Base-by-base conservation (phyloP, 2,329 filamentous ascomycete genomes). In the Helotiales sp. region DNA sequence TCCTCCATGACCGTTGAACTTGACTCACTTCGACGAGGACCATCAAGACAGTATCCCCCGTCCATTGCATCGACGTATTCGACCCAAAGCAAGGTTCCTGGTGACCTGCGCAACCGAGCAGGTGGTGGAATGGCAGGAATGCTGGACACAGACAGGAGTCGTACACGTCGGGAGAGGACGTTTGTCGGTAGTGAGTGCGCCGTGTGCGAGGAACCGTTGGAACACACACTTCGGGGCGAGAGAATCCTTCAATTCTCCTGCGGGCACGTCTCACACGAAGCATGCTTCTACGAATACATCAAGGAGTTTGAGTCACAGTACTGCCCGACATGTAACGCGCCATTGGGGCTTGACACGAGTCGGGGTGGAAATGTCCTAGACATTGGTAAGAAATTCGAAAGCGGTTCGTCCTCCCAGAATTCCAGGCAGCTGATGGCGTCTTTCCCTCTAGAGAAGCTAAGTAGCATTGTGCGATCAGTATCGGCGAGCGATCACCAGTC, bases 261-360 rank as follows among this genome's bases (percentile, higher is more conserved):
- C 75, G 85, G 88, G n/a, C 95, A 99, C 75, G 93, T 99, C 59
- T 92, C 93, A 10, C 95, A 99, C 72, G 95, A 98, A 74, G 95
- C 93, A 33, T 99, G 95, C 76, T 98, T 99, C 72, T 98, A 98
- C 76, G 95, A 99, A 75, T 97, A 96, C 72, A 96, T 99, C 68
- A 90, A 91, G 69, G 93, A 97, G 70, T 90, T 93, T 58, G 93
- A 98, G 66, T 90, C 90, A 53, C 92, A 98, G 69, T 93, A 91
- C 70, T 99, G 95, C 75, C 95, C 95, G 27, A 89, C 90, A 64
- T 99, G 95, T 75, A 89, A 96, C 78, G 90, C 93, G 63, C 92
- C 95, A 19, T 77, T 99, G 52, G 91, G 93, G 61, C 79, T 99
- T 42, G 95, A 99, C 75, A 88, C 92, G 6, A 96, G 91, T 72